A percentile compares a stretch with the other conserved stretches of the same genome.
Conservation (phyloP, 2,329 filamentous ascomycete genomes). For the Phaeophleospora eucalypticola region DNA sequence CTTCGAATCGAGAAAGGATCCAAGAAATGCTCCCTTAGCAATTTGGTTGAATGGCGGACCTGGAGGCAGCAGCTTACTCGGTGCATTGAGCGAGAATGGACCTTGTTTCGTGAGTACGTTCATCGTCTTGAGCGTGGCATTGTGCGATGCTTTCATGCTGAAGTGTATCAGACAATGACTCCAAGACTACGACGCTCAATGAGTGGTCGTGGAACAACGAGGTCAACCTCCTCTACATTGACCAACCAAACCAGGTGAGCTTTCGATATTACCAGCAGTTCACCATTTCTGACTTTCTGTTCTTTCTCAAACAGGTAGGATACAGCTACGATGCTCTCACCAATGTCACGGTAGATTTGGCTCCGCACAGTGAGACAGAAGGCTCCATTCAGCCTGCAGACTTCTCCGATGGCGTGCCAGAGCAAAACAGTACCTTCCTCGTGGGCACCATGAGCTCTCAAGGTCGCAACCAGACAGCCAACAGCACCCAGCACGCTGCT, state of each 20-base stretch:
- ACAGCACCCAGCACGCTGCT: slow-evolving; percentile 31
- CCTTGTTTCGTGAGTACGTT: slow-evolving; percentile 37
- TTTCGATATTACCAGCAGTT: too few species aligned
- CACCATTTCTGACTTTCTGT: too few species aligned
- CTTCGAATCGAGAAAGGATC: slow-evolving; percentile 56
- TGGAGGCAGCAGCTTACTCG: slow-evolving; percentile 52
- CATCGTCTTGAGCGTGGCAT: neutral
- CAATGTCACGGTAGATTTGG: slow-evolving; percentile 28
- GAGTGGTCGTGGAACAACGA: slow-evolving; percentile 58
- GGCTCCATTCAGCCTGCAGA: slow-evolving; percentile 17
- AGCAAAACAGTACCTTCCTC: slow-evolving; percentile 29
- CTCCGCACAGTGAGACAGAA: neutral
- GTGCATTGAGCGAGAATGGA: slow-evolving; percentile 37
- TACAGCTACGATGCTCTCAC: slow-evolving; percentile 27
- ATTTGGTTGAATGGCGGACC: slow-evolving; percentile 61
- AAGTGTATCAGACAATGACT: slow-evolving; percentile 17
- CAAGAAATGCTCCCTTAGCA: slow-evolving; percentile 52
- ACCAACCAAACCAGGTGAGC: slow-evolving; percentile 18
- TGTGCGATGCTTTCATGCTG: neutral
- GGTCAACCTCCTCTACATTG: slow-evolving; percentile 55
- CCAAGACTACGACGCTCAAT: slow-evolving; percentile 41
- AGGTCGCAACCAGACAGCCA: slow-evolving; percentile 33
- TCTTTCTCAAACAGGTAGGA: too few species aligned
- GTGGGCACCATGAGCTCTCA: slow-evolving; percentile 59
- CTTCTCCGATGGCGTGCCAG: slow-evolving; percentile 35